A percentile compares a stretch with the other conserved stretches of the same genome.
These are phyloP conservation scores for Polysphondylium violaceum DNA, from an alignment of 78 protist species.

Conservation along the genomic window DNA sequence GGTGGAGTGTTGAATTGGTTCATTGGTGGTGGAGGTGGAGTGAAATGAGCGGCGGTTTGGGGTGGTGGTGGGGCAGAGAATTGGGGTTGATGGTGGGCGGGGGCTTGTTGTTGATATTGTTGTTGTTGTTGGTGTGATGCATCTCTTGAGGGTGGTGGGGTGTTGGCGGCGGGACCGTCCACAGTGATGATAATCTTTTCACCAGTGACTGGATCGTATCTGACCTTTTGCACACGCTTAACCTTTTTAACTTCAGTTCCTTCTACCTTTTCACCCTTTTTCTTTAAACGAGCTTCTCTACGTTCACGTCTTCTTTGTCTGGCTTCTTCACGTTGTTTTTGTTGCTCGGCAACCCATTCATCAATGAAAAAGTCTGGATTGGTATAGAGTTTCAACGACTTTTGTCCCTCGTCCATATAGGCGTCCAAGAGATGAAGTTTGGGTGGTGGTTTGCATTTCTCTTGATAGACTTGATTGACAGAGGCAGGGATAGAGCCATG, in stretches of 20 bases:
- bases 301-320: conserved; percentile 71
- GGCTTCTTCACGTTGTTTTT: conserved; percentile 44
- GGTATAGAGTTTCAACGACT: conserved; percentile 55
- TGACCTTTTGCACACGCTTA: conserved; percentile 37
- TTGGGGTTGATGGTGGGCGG: conserved; percentile 1
- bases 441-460: conserved; percentile 68
- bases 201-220: conserved; percentile 78
- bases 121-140: not conserved
- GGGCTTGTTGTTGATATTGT: not conserved
- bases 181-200: conserved; percentile 50
- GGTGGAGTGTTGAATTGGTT: not conserved
- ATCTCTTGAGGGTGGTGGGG: not conserved
- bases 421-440: conserved; percentile 45
- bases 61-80: conserved; percentile 22
- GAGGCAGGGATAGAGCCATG: conserved; percentile 21
- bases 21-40: conserved; percentile 68
- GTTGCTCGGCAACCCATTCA: conserved; percentile 75
- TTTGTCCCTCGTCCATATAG: conserved; percentile 69
- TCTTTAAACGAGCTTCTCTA: conserved; percentile 70
- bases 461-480: conserved; percentile 9
- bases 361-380: conserved; percentile 81
- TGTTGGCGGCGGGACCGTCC: conserved; percentile 2
- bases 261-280: conserved; percentile 29
- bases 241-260: conserved; percentile 5
- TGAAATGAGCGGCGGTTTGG: not conserved